Evolutionary conservation across 1,284 basidiomycete species (phyloP), one percentile per base, ranked within the genome.

Genomic region (Cutaneotrichosporon cavernicola): DNA sequence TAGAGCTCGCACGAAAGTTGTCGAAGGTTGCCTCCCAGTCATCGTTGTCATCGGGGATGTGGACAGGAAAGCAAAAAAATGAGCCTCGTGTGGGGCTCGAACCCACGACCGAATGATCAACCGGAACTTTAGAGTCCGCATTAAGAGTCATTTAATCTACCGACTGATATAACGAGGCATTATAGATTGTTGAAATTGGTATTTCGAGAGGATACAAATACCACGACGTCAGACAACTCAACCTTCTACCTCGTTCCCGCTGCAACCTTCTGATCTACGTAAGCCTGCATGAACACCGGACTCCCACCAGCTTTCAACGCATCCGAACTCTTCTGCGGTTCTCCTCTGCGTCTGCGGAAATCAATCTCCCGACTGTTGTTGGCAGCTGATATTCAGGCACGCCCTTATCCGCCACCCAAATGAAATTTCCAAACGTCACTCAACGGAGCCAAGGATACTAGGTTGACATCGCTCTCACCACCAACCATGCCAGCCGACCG

Each of bases 51-150:
- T 26, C 36, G 13, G 36, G 36, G 36, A 40, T 14, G 13, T 11
- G 38, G 6, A 40, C 11, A 46, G 26, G 43, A 46, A 46, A 9
- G 43, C 16, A 14, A 46, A 46, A 46, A 46, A 18, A 46, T 46
- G 18, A 60, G 58, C 58, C 58, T 60, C 58, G 58, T 60, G 58
- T 60, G 58, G 58, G 58, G 58, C 58, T 60, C 58, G 58, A 60
- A 60, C 58, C 58, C 58, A 60, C 58, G 58, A 53, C 58, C 58
- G 58, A 38, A 31, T 52, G 58, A 60, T 60, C 58, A 60, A 52
- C 50, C 58, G 55, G 55, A 53, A 46, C 43, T n/a, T n/a, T 18
- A 46, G 43, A 46, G 43, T 46, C 43, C 43, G 43, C 43, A 46
- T 51, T 51, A 51, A 51, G 49, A 51, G 49, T 51, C 49, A 51